Evolutionary conservation across 495 filamentous ascomycete species (phyloP), one percentile per base, ranked within the genome.

Genomic region (Talaromyces stipitatus): DNA sequence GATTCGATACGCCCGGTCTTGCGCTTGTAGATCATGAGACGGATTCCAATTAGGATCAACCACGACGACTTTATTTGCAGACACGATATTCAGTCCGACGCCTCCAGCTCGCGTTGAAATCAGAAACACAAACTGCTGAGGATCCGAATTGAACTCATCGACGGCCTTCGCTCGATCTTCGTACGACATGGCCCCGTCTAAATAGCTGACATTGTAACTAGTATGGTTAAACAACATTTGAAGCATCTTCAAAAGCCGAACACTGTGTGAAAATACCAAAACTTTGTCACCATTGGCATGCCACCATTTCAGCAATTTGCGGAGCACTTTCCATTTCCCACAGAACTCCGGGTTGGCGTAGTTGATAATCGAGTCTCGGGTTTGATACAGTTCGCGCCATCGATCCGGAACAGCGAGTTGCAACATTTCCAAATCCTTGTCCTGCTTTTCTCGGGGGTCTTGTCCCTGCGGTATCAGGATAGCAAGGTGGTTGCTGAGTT

Each of bases 1-100:
- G 60, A 98, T 97, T 14, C 94, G 86, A 67, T 97, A 98, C 10
- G 95, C 94, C 18, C 94, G 87, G 65, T 98, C 94, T 71, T 98
- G 94, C 0, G 94, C 94, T 71, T 98, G 94, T 2, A 97, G 80
- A 62, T 98, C 92, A 61, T 91, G 89, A 18, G 88, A 81, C 3
- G 94, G 94, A 58, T 98, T 98, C 94, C 94, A 98, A 64, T 97
- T 95, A 0, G 94, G 94, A 66, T 98, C 94, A 36, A 97, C 87
- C 32, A 98, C 89, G 18, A 98, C 94, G 9, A 98, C 92, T 69
- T 97, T 97, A 73, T 98, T 98, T 10, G 94, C 94, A 0, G 90
- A 92, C 3, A 94, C 96, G 67, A 98, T 98, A 65, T 98, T 98
- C 8, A 97, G 75, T 0, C 92, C 92, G 4, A 88, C 81, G 23